These are phyloP conservation scores for Polychaeton citri DNA, from an alignment of 2,329 filamentous ascomycete species.

Conservation along the genomic window DNA sequence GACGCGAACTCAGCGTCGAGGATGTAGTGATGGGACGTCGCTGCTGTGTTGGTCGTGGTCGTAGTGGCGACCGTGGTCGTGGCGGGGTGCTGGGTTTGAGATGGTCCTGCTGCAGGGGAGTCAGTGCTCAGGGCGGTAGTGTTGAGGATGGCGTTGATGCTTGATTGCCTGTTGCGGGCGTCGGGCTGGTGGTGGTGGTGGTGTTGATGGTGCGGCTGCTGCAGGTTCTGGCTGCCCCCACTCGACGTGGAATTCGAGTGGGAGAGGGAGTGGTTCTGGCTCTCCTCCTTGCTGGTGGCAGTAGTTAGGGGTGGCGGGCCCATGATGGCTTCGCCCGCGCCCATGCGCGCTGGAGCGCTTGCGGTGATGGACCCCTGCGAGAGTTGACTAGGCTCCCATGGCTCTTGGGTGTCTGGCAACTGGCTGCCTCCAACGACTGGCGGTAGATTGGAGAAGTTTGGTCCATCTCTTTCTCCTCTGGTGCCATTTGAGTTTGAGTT, in stretches of 20 bases:
- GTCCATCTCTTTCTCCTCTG: constrained; percentile 31
- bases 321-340: neutral
- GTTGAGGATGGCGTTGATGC: constrained; percentile 31
- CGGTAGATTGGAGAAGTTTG: constrained; percentile 41
- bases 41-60: constrained; percentile 1
- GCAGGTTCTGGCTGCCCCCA: neutral
- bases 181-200: constrained; percentile 5
- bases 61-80: constrained; percentile 4
- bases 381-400: constrained; percentile 24
- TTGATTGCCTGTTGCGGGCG: constrained; percentile 14
- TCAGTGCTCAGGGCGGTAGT: constrained; percentile 7
- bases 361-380: constrained; percentile 25
- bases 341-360: neutral
- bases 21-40: constrained; percentile 17
- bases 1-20: constrained; percentile 40
- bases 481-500: constrained; percentile 38
- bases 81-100: constrained; percentile 9
- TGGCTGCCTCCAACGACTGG: constrained; percentile 41
- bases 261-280: neutral
- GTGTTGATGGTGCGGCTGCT: neutral
- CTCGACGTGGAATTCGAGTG: neutral
- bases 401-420: constrained; percentile 51
- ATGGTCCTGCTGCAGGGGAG: neutral
- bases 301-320: neutral
- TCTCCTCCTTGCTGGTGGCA: neutral